These are phyloP conservation scores for Linnemannia zychae DNA, from an alignment of 192 early-diverging fungal species.

Conservation along the genomic window DNA sequence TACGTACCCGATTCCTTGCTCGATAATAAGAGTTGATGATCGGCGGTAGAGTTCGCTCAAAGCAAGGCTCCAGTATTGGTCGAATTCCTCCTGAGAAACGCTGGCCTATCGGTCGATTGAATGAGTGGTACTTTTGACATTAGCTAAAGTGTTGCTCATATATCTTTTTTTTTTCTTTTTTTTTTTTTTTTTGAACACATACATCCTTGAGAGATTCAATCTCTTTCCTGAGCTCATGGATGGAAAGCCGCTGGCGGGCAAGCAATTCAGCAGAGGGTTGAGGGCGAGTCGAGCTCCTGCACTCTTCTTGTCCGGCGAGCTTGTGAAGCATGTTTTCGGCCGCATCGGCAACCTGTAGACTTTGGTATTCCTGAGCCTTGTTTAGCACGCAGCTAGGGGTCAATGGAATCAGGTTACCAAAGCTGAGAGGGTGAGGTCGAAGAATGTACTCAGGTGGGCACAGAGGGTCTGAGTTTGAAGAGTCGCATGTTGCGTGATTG, in stretches of 20 bases:
- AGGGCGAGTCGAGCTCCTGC: slow-evolving; percentile 18
- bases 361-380: slow-evolving; percentile 41
- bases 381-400: slow-evolving; percentile 42
- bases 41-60: slow-evolving; percentile 22
- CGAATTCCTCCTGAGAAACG: slow-evolving; percentile 35
- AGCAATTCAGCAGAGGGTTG: slow-evolving; percentile 11
- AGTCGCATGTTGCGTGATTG: slow-evolving; percentile 35
- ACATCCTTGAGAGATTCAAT: slow-evolving; percentile 46
- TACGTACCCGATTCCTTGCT: slow-evolving; percentile 5
- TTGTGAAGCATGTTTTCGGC: slow-evolving; percentile 32
- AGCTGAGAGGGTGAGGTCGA: slow-evolving; percentile 36
- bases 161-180: too few relatives aligned
- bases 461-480: neutral
- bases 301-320: slow-evolving; percentile 37
- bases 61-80: slow-evolving; percentile 53
- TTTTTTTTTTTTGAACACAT: neutral
- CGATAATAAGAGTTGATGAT: slow-evolving; percentile 12
- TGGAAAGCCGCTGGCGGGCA: slow-evolving; percentile 22
- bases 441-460: slow-evolving; percentile 45
- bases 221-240: slow-evolving; percentile 20
- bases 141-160: too few relatives aligned
- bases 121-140: neutral
- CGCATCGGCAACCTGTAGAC: slow-evolving; percentile 35
- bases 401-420: slow-evolving; percentile 44
- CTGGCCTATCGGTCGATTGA: slow-evolving; percentile 26